Evolutionary conservation across 116 monocot genomes (phyloP).

Genomic region (Zostera marina): DNA sequence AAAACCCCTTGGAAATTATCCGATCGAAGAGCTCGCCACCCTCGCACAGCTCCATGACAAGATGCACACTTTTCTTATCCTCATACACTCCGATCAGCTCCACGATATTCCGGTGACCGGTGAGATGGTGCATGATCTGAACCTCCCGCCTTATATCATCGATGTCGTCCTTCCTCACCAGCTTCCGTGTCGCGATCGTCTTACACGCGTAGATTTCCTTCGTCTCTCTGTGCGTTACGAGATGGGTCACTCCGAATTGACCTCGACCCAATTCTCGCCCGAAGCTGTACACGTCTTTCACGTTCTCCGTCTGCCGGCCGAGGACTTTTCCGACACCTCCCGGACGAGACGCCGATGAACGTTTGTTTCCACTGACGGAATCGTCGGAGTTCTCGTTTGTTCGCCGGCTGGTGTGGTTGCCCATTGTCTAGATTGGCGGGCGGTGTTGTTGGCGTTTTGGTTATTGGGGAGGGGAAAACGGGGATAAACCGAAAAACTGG

Average conservation of each 20-base stretch:
- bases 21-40: slow-evolving; percentile 75
- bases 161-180: slow-evolving; percentile 23
- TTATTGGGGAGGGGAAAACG: too few relatives aligned
- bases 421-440: background rate
- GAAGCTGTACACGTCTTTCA: slow-evolving; percentile 21
- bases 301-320: slow-evolving; percentile 29
- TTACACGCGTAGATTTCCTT: slow-evolving; percentile 31
- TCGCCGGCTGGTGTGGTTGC: slow-evolving; percentile 5
- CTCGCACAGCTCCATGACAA: slow-evolving; percentile 80
- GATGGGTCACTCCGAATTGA: slow-evolving; percentile 42
- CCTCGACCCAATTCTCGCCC: slow-evolving; percentile 41
- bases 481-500: too few relatives aligned
- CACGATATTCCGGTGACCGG: slow-evolving; percentile 19
- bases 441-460: background rate
- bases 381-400: background rate
- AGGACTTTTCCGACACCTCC: slow-evolving; percentile 25
- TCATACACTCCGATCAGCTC: slow-evolving; percentile 36
- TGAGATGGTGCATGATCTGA: slow-evolving; percentile 26
- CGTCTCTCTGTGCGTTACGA: slow-evolving; percentile 25
- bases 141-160: slow-evolving; percentile 34
- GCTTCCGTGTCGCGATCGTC: slow-evolving; percentile 43
- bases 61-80: slow-evolving; percentile 34
- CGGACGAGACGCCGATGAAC: background rate
- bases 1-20: slow-evolving; percentile 46
- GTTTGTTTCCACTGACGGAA: background rate